These are phyloP conservation scores for Ordospora colligata DNA, from an alignment of 371 early-diverging fungal species.

Conservation along the genomic window DNA sequence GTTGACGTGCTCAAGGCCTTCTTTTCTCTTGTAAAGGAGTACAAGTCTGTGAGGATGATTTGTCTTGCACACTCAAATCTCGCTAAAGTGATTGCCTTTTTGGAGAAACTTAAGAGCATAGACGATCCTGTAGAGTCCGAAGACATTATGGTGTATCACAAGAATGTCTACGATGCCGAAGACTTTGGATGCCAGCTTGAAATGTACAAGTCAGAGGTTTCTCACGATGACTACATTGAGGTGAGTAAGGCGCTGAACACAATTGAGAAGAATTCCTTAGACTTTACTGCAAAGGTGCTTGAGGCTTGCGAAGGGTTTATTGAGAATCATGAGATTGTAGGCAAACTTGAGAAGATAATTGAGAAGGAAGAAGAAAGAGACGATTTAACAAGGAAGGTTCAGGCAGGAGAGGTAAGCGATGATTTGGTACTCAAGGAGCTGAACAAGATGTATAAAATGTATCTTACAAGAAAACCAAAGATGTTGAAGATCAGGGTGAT, in stretches of 20 bases:
- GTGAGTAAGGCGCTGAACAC: constrained; percentile 18
- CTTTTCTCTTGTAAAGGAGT: constrained; percentile 33
- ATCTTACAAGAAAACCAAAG: constrained; percentile 32
- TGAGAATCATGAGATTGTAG: constrained; percentile 22
- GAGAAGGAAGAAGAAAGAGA: constrained; percentile 48
- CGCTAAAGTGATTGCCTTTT: constrained; percentile 19
- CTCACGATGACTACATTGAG: constrained; percentile 25
- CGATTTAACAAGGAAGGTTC: constrained; percentile 29
- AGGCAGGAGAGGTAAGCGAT: constrained; percentile 29
- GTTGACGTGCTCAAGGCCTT: constrained; percentile 28
- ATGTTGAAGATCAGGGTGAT: constrained; percentile 27
- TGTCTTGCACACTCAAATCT: constrained; percentile 44
- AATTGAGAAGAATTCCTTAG: constrained; percentile 29
- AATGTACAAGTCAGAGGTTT: constrained; percentile 29
- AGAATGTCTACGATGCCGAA: constrained; percentile 37
- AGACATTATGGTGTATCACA: constrained; percentile 34
- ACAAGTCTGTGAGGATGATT: constrained; percentile 36
- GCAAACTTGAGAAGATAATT: constrained; percentile 28
- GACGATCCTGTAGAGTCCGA: constrained; percentile 15
- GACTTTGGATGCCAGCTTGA: constrained; percentile 50
- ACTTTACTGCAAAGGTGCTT: constrained; percentile 37
- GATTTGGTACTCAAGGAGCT: constrained; percentile 32
- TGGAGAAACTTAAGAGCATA: constrained; percentile 22
- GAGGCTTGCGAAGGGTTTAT: constrained; percentile 30
- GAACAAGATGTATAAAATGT: constrained; percentile 36